Conservation (phyloP, 208 protist genomes). For the Trypanosoma melophagium region DNA sequence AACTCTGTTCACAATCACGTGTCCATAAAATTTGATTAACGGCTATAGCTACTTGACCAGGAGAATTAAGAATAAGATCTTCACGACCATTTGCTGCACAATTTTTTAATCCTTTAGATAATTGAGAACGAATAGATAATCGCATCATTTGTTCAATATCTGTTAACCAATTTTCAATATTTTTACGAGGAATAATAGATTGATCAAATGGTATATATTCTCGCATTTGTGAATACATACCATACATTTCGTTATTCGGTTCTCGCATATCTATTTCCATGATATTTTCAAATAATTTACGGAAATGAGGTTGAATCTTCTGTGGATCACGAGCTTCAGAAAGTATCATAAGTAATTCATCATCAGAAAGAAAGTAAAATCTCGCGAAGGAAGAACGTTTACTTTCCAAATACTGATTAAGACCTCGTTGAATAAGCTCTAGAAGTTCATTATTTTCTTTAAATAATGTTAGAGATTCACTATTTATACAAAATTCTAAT, state of each 20-base stretch:
- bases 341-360: constrained; percentile 93
- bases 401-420: constrained; percentile 97
- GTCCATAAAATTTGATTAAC: constrained; percentile 96
- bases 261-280: constrained; percentile 88
- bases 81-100: constrained; percentile 66
- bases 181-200: constrained; percentile 92
- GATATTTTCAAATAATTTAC: constrained; percentile 97
- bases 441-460: constrained; percentile 93
- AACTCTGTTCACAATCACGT: constrained; percentile 81
- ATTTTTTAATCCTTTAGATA: constrained; percentile 83
- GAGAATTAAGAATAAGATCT: constrained; percentile 80
- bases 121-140: constrained; percentile 84
- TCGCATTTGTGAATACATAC: constrained; percentile 94
- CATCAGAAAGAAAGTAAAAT: constrained; percentile 94
- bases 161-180: constrained; percentile 97
- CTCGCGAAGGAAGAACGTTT: constrained; percentile 93
- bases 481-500: constrained; percentile 83
- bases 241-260: constrained; percentile 92
- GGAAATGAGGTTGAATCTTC: constrained; percentile 95
- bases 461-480: constrained; percentile 85
- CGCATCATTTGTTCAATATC: constrained; percentile 96
- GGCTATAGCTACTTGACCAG: constrained; percentile 91
- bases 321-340: constrained; percentile 94
- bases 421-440: constrained; percentile 95
- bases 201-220: constrained; percentile 94